These are phyloP conservation scores for Fusarium graminum DNA, from an alignment of 2,329 filamentous ascomycete species.

Conservation along the genomic window DNA sequence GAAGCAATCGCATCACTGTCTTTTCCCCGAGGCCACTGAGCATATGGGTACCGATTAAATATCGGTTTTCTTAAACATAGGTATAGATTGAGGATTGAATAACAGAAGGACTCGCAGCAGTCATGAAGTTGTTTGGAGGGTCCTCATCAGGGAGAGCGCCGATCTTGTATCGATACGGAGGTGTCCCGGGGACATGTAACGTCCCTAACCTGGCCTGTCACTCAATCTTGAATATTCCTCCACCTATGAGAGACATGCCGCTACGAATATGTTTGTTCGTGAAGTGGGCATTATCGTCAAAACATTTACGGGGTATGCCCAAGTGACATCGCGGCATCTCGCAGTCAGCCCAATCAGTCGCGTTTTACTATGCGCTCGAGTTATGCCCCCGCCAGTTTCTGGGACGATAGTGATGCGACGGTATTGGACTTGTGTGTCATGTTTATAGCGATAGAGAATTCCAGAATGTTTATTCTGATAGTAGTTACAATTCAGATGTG, in stretches of 20 bases:
- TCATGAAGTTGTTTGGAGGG: not conserved
- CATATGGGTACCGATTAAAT: not conserved
- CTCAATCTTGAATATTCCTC: not conserved
- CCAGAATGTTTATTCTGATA: too few species aligned
- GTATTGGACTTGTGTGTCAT: constrained; percentile 7
- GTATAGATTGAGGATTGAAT: not conserved
- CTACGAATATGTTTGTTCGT: not conserved
- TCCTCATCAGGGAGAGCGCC: not conserved
- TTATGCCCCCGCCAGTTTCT: not conserved
- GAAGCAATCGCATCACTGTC: not conserved
- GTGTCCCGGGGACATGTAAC: not conserved
- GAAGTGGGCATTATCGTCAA: not conserved
- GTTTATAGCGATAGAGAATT: not conserved
- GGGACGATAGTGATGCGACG: not conserved
- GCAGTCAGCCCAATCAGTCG: not conserved
- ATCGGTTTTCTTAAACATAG: not conserved
- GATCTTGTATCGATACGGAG: not conserved
- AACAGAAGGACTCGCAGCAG: not conserved
- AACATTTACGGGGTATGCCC: not conserved
- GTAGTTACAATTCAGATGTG: too few species aligned
- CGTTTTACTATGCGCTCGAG: not conserved
- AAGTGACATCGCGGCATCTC: not conserved
- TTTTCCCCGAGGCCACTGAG: too few species aligned
- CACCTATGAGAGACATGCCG: not conserved
- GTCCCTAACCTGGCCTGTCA: not conserved